Percentiles rank a stretch among this genome's conserved stretches.
Conservation (phyloP, 2,329 filamentous ascomycete genomes). For the Ophiostoma montium region DNA sequence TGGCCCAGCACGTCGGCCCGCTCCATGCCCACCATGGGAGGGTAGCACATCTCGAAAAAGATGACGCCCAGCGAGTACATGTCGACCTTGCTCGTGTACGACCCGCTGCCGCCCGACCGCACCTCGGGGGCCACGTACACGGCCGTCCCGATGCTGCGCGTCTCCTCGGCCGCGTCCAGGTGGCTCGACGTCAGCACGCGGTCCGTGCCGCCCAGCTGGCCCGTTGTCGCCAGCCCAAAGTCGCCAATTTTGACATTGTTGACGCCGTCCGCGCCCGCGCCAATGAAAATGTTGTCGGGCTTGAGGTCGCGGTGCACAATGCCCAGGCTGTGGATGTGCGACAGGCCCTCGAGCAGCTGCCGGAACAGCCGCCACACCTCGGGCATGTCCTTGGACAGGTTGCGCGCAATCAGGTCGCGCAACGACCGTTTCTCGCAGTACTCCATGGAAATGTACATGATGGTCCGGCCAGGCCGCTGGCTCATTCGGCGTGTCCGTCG, state of each 20-base stretch:
- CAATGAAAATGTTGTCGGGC: slow-evolving; percentile 92
- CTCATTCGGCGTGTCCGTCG: slow-evolving; percentile 18
- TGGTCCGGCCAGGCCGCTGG: slow-evolving; percentile 47
- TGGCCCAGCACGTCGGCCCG: slow-evolving; percentile 49
- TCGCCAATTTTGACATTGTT: slow-evolving; percentile 94
- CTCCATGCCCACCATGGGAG: slow-evolving; percentile 48
- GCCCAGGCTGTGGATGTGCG: slow-evolving; percentile 76
- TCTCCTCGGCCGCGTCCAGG: slow-evolving; percentile 48
- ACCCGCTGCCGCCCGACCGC: slow-evolving; percentile 55
- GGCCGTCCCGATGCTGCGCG: slow-evolving; percentile 59
- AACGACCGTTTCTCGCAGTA: slow-evolving; percentile 93
- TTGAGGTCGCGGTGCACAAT: slow-evolving; percentile 96
- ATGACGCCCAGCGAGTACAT: slow-evolving; percentile 98
- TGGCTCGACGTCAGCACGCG: slow-evolving; percentile 16
- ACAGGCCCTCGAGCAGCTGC: slow-evolving; percentile 78
- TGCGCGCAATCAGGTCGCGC: slow-evolving; percentile 69
- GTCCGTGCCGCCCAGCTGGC: slow-evolving; percentile 34
- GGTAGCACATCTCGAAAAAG: slow-evolving; percentile 93
- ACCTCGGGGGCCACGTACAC: slow-evolving; percentile 92
- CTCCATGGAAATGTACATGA: slow-evolving; percentile 97
- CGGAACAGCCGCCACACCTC: slow-evolving; percentile 85
- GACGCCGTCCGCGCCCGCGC: slow-evolving; percentile 49
- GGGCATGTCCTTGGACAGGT: slow-evolving; percentile 56
- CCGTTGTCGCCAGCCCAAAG: slow-evolving; percentile 85
- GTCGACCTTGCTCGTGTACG: slow-evolving; percentile 88